Evolutionary conservation across 495 filamentous ascomycete species (phyloP), one percentile per base, ranked within the genome.

Genomic region (Lasiosphaeria miniovina): DNA sequence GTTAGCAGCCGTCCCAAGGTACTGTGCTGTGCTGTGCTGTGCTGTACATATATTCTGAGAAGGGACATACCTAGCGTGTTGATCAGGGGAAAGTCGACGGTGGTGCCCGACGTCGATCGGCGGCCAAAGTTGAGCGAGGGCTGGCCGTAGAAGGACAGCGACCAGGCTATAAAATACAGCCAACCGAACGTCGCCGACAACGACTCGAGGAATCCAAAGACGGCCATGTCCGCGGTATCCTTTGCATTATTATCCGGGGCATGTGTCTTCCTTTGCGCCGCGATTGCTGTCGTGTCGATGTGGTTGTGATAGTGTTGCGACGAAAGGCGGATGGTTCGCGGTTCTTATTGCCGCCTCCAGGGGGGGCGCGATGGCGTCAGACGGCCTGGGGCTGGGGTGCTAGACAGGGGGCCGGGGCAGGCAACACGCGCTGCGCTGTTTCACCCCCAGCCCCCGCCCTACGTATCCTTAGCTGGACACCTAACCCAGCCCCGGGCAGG

Each of bases 131-230:
- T 98, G 58, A 85, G 81, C 43, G 93, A 71, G 1, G 88, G 82
- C 66, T 98, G 94, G 2, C 95, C 93, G 69, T 97, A 98, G 75
- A 96, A 98, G 11, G 91, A 96, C 43, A 88, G 69, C 1, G 88
- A 90, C 93, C 93, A 95, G 68, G 81, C 83, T n/a, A 86, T 54
- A 58, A 84, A 85, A 74, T 87, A 87, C 56, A 79, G 58, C 80
- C 84, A 84, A 62, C 84, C 84, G 49, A 85, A 78, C 0, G 82
- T 12, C 57, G 65, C 69, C n/a, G 84, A 87, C 9, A 83, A 34
- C n/a, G 76, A 55, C 15, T 59, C 57, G 49, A 71, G 62, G 32
- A 69, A 57, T 0, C 49, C 55, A 46, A 46, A 46, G 50, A 64
- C 59, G 17, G 9, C 35, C 55, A 58, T 58, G 14, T 4, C 43